Evolutionary conservation across 2,329 filamentous ascomycete species (phyloP).

Genomic region (Monilinia fructicola): DNA sequence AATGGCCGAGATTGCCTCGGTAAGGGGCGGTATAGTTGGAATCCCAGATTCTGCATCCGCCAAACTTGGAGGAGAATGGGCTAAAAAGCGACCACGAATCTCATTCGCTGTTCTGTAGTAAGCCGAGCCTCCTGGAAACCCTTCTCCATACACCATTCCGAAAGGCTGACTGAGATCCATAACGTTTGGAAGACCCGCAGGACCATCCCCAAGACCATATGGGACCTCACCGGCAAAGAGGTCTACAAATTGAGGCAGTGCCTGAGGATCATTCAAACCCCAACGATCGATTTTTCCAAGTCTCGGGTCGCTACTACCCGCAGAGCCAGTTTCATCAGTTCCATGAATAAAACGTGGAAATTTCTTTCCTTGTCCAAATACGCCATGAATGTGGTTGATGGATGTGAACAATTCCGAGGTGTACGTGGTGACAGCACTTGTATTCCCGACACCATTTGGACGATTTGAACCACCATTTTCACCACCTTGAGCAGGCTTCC

Average conservation of each 20-base stretch:
- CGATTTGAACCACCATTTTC: slow-evolving; percentile 54
- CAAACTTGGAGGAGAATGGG: slow-evolving; percentile 58
- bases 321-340: slow-evolving; percentile 72
- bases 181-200: slow-evolving; percentile 76
- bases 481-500: slow-evolving; percentile 67
- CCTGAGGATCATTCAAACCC: slow-evolving; percentile 74
- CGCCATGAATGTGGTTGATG: slow-evolving; percentile 76
- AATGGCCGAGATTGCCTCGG: slow-evolving; percentile 72
- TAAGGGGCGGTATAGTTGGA: slow-evolving; percentile 68
- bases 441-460: slow-evolving; percentile 52
- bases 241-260: slow-evolving; percentile 76
- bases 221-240: slow-evolving; percentile 69
- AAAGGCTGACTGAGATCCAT: slow-evolving; percentile 89
- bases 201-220: slow-evolving; percentile 77
- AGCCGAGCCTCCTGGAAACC: slow-evolving; percentile 75
- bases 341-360: slow-evolving; percentile 80
- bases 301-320: slow-evolving; percentile 78
- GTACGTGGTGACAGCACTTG: slow-evolving; percentile 77
- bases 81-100: slow-evolving; percentile 73
- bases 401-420: slow-evolving; percentile 78
- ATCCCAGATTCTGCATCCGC: slow-evolving; percentile 69
- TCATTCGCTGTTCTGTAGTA: slow-evolving; percentile 77
- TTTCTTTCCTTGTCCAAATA: slow-evolving; percentile 72
- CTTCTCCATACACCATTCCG: slow-evolving; percentile 82
- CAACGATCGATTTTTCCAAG: slow-evolving; percentile 75